A percentile compares a stretch with the other conserved stretches of the same genome.
These are phyloP conservation scores for Fusarium bactridioides DNA, from an alignment of 2,329 filamentous ascomycete species.

Conservation along the genomic window DNA sequence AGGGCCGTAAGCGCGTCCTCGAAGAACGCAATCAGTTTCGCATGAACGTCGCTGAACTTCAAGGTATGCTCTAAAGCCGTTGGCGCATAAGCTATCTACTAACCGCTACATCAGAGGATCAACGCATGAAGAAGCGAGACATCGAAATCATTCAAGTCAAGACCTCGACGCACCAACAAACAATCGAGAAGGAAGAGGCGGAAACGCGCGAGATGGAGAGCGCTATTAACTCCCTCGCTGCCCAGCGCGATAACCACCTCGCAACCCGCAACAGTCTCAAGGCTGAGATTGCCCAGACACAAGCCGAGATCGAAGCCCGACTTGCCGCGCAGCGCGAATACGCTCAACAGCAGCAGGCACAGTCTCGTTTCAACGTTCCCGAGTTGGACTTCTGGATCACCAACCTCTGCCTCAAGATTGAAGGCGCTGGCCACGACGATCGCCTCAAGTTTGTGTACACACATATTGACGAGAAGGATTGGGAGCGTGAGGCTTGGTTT, in stretches of 20 bases:
- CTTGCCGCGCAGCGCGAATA: conserved; percentile 77
- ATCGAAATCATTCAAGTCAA: conserved; percentile 84
- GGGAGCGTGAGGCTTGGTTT: conserved; percentile 92
- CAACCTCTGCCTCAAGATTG: conserved; percentile 86
- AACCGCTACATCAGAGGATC: conserved; percentile 72
- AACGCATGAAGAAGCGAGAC: conserved; percentile 86
- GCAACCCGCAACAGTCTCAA: conserved; percentile 64
- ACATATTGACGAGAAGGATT: conserved; percentile 85
- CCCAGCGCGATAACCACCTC: conserved; percentile 68
- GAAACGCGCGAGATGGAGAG: conserved; percentile 79
- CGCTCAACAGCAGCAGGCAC: conserved; percentile 78
- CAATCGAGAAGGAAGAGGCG: conserved; percentile 76
- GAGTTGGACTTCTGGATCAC: conserved; percentile 97
- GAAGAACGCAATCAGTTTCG: conserved; percentile 95
- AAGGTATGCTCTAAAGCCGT: conserved; percentile 67
- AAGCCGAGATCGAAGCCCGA: conserved; percentile 73
- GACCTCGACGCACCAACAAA: conserved; percentile 74
- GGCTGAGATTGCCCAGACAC: conserved; percentile 70
- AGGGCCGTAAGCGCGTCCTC: conserved; percentile 85
- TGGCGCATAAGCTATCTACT: background rate
- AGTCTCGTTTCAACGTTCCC: conserved; percentile 87
- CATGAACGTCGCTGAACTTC: conserved; percentile 86
- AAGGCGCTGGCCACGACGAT: conserved; percentile 85
- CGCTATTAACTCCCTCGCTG: conserved; percentile 64
- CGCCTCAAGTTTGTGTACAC: conserved; percentile 89